Conservation (phyloP, 2,329 filamentous ascomycete genomes). For the Ophiostoma piceae region DNA sequence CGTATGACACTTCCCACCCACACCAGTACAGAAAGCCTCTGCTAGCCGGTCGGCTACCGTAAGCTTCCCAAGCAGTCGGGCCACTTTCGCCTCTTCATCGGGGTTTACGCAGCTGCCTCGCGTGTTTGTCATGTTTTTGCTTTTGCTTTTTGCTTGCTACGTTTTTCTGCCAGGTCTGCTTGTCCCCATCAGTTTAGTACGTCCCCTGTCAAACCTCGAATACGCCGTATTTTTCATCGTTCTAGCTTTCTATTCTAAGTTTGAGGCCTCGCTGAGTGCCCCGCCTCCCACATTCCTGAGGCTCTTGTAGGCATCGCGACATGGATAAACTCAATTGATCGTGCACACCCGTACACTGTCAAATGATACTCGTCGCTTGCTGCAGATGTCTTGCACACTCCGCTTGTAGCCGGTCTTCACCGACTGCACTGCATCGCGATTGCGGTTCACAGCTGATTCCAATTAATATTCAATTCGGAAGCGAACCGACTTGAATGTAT, state of each 20-base stretch:
- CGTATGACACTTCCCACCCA: neutral
- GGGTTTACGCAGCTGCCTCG: neutral
- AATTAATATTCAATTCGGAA: neutral
- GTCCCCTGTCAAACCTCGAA: neutral
- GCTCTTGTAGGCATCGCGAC: neutral
- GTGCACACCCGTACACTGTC: neutral
- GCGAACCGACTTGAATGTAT: neutral
- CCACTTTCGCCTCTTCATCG: neutral
- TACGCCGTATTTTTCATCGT: neutral
- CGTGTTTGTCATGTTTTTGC: neutral
- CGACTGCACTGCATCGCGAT: neutral
- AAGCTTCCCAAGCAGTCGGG: constrained; percentile 10
- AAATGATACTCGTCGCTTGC: neutral
- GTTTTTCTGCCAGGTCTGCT: neutral
- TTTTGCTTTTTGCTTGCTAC: neutral
- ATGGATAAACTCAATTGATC: neutral
- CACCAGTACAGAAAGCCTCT: neutral
- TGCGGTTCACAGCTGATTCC: neutral
- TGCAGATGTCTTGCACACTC: neutral
- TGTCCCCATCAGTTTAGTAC: neutral
- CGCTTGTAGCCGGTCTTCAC: neutral
- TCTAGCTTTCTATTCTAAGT: too few species aligned
- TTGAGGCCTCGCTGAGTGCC: neutral
- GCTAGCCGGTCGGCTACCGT: neutral
- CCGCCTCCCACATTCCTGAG: neutral